Evolutionary conservation across 2,329 filamentous ascomycete species (phyloP).

Genomic region (Kalaharituber pfeilii): DNA sequence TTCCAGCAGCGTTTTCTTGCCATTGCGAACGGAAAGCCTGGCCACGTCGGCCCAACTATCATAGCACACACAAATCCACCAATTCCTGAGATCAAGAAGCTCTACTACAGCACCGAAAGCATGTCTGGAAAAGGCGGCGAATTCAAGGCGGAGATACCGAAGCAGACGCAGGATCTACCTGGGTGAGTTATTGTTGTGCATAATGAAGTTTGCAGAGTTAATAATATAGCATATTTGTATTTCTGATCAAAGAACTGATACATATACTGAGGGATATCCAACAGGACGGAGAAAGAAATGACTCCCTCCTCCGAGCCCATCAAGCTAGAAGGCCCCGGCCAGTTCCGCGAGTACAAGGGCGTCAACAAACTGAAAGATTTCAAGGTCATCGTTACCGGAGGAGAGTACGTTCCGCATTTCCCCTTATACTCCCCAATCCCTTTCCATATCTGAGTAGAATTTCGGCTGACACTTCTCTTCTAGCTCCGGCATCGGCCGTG

Average conservation of each 20-base stretch:
- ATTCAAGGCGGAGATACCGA: conserved; percentile 26
- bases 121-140: conserved; percentile 22
- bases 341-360: conserved; percentile 30
- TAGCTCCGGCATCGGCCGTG: conserved; percentile 39
- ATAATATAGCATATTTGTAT: background rate
- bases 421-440: background rate
- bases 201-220: too few relatives aligned
- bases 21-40: too few relatives aligned
- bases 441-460: background rate
- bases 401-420: conserved; percentile 32
- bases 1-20: too few relatives aligned
- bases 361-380: conserved; percentile 35
- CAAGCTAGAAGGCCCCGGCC: conserved; percentile 28
- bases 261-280: background rate
- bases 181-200: conserved; percentile 24
- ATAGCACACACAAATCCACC: too few relatives aligned
- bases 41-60: too few relatives aligned
- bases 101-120: too few relatives aligned
- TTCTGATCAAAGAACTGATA: background rate
- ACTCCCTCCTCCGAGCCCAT: conserved; percentile 29
- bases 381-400: conserved; percentile 39
- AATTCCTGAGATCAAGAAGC: too few relatives aligned
- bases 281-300: conserved; percentile 28
- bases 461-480: background rate
- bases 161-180: conserved; percentile 28